Evolutionary conservation across 257 asterid genomes (phyloP).

Genomic region (Solanum neorickii): DNA sequence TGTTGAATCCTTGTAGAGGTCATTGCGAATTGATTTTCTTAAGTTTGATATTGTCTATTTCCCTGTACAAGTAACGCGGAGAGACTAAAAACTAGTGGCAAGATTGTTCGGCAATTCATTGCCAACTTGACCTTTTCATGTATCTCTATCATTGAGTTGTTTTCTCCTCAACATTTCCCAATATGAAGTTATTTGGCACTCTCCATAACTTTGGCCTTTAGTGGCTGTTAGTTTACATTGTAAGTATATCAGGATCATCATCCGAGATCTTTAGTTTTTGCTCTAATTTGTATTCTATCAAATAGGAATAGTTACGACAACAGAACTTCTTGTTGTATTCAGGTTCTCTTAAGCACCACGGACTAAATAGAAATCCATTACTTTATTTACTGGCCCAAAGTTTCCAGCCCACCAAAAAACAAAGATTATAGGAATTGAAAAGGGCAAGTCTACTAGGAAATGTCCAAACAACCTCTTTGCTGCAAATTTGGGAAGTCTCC

Average conservation of each 20-base stretch:
- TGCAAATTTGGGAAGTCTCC: too few relatives aligned
- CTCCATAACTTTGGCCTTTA: background rate
- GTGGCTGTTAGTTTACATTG: background rate
- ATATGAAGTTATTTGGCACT: background rate
- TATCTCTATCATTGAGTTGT: background rate
- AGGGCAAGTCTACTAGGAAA: too few relatives aligned
- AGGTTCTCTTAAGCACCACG: slow-evolving; percentile 78
- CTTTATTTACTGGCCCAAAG: too few relatives aligned
- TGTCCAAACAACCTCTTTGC: too few relatives aligned
- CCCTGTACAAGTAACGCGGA: slow-evolving; percentile 21
- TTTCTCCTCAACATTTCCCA: background rate
- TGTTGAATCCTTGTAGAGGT: too few relatives aligned
- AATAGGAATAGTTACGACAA: background rate
- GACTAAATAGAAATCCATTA: background rate
- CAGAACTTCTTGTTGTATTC: background rate
- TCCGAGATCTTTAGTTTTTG: background rate
- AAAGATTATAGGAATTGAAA: too few relatives aligned
- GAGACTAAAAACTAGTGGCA: slow-evolving; percentile 63
- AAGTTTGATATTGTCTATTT: background rate
- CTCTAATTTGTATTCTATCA: background rate
- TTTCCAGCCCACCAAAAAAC: too few relatives aligned
- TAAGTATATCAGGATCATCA: background rate
- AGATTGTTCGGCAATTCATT: background rate
- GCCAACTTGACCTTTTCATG: background rate
- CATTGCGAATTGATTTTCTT: background rate